Percentiles rank a stretch among this genome's conserved stretches.
These are phyloP conservation scores for Flaveria bidentis DNA, from an alignment of 129 eudicot genomes.

Conservation along the genomic window DNA sequence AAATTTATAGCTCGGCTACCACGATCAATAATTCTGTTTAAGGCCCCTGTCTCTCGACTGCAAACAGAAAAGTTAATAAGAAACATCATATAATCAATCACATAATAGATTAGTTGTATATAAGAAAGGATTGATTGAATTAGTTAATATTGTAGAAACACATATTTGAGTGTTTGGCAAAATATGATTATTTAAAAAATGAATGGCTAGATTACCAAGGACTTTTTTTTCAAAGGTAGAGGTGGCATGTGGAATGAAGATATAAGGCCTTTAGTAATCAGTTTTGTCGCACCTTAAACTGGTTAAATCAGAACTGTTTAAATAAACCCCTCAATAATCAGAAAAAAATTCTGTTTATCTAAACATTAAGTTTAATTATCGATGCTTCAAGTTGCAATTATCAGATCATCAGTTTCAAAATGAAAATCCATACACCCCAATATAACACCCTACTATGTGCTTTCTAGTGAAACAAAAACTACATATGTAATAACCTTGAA, in stretches of 20 bases:
- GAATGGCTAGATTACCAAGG: not conserved
- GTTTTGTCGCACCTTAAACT: not conserved
- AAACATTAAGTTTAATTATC: not conserved
- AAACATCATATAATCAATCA: not conserved
- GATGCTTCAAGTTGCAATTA: not conserved
- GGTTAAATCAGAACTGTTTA: not conserved
- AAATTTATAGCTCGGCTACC: constrained; percentile 99
- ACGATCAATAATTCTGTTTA: constrained; percentile 90
- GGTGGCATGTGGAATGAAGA: not conserved
- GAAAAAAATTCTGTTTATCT: not conserved
- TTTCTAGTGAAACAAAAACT: not conserved
- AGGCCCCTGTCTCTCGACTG: constrained; percentile 98
- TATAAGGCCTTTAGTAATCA: not conserved
- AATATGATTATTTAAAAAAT: not conserved
- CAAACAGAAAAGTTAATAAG: constrained; percentile 26
- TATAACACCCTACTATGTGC: constrained; percentile 2
- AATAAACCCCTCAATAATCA: not conserved
- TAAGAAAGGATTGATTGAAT: not conserved
- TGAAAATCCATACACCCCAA: not conserved
- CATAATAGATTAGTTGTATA: not conserved
- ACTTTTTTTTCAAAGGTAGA: not conserved
- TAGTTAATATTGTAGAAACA: not conserved
- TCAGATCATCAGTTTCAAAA: not conserved
- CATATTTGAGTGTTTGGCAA: not conserved
- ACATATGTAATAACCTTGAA: constrained; percentile 7